phyloP scores from a whole-genome alignment of 305 asterid genomes.

The Rubia peregrina region DNA sequence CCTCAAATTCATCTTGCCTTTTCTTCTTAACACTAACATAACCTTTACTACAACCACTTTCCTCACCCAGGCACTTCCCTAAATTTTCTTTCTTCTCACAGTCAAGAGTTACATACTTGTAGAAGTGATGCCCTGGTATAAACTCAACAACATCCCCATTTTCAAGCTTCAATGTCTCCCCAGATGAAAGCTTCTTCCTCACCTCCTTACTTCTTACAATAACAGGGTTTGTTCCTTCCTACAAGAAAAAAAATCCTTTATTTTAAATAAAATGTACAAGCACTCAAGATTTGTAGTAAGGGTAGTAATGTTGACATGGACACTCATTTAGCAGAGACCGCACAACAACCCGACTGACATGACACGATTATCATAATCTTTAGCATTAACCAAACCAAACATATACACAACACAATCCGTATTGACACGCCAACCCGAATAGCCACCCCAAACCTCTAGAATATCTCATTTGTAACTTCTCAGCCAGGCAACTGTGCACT shows the following conservation, averaged over 20 bases:
- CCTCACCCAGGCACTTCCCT: slow-evolving; percentile 43
- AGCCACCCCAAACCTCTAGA: not conserved
- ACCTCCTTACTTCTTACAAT: slow-evolving; percentile 53
- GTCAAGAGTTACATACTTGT: slow-evolving; percentile 47
- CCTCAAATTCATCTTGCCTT: slow-evolving; percentile 37
- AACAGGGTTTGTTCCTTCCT: slow-evolving; percentile 90
- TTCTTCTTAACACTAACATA: slow-evolving; percentile 39
- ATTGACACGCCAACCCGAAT: no score
- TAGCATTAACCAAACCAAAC: not conserved
- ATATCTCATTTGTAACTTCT: not conserved
- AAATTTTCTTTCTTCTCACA: slow-evolving; percentile 24
- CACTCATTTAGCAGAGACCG: not conserved
- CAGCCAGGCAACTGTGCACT: not conserved
- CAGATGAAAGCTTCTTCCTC: slow-evolving; percentile 67
- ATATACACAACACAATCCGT: not conserved
- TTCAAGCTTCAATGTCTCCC: slow-evolving; percentile 52
- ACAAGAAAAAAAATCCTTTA: slow-evolving; percentile 12
- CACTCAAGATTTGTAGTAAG: not conserved
- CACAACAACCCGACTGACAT: not conserved
- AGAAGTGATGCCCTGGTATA: slow-evolving; percentile 81
- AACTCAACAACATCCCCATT: slow-evolving; percentile 71
- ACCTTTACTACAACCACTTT: slow-evolving; percentile 29
- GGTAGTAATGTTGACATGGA: not conserved
- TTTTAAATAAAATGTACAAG: no score
- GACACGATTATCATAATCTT: not conserved